Conservation (phyloP, 106 monocot species). For the Chionographis japonica region DNA sequence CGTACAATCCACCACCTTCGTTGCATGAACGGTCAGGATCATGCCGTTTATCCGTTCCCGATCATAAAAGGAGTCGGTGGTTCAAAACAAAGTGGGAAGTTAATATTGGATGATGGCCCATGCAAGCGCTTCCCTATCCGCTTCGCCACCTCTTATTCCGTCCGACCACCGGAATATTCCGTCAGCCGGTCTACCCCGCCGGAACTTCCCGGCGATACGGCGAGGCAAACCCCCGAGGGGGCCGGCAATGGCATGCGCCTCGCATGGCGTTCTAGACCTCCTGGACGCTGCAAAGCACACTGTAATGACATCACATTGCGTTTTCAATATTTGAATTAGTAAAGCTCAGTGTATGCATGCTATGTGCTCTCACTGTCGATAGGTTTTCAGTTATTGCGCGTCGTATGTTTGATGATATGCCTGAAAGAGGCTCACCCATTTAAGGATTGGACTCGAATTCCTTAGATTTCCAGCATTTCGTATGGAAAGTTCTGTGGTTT, state of each 20-base stretch:
- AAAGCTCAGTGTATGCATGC: no score
- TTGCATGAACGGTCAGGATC: no score
- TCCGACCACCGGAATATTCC: conserved; percentile 7
- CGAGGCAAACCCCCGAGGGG: background rate
- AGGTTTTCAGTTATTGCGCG: no score
- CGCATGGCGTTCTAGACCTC: conserved; percentile 14
- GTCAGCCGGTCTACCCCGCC: background rate
- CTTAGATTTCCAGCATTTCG: no score
- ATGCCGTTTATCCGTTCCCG: no score
- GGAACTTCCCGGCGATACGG: background rate
- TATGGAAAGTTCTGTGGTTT: no score
- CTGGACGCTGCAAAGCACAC: conserved; percentile 44
- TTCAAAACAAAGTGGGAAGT: background rate
- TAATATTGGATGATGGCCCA: background rate
- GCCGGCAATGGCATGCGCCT: conserved; percentile 3
- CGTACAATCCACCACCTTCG: no score
- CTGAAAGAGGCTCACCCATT: no score
- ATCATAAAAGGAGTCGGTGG: background rate
- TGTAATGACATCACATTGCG: conserved; percentile 7
- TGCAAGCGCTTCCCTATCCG: conserved; percentile 3
- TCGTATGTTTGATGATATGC: no score
- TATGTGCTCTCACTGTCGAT: no score
- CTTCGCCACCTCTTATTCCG: background rate
- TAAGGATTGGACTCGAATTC: no score
- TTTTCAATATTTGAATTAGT: background rate